A percentile compares a stretch with the other conserved stretches of the same genome.
These are phyloP conservation scores for Ramularia collo-cygni DNA, from an alignment of 2,329 filamentous ascomycete genomes.

Conservation along the genomic window DNA sequence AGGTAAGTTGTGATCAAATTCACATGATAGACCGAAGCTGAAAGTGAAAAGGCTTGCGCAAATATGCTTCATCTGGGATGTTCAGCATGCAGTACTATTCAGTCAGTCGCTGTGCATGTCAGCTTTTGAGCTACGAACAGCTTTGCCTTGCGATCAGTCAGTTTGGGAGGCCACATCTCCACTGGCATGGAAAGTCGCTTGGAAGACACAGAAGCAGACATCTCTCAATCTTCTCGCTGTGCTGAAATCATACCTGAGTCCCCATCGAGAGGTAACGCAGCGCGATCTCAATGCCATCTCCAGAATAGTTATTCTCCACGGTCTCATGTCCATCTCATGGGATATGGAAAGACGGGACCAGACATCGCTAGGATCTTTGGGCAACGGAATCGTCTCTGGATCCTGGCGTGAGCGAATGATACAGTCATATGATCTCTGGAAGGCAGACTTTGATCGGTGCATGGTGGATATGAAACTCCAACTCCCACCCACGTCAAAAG, in stretches of 20 bases:
- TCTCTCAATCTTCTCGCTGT: conserved; percentile 43
- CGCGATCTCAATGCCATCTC: conserved; percentile 46
- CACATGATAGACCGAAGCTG: too few relatives aligned
- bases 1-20: conserved; percentile 24
- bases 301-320: conserved; percentile 51
- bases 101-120: conserved; percentile 63
- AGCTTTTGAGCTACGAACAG: conserved; percentile 53
- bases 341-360: conserved; percentile 57
- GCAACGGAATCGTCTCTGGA: conserved; percentile 1
- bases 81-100: conserved; percentile 57
- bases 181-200: conserved; percentile 38
- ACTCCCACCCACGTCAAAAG: conserved; percentile 24
- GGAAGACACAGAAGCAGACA: conserved; percentile 5
- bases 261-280: conserved; percentile 32
- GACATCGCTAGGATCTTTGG: conserved; percentile 45
- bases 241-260: conserved; percentile 51
- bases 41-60: conserved; percentile 38
- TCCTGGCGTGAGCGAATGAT: conserved; percentile 47
- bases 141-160: conserved; percentile 48
- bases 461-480: conserved; percentile 34
- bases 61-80: conserved; percentile 61
- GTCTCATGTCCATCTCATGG: conserved; percentile 57
- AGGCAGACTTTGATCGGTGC: conserved; percentile 50
- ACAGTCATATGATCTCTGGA: conserved; percentile 52
- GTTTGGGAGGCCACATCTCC: conserved; percentile 54